phyloP scores from a whole-genome alignment of 225 moss, liverwort and hornwort species.

The Bryum argenteum region DNA sequence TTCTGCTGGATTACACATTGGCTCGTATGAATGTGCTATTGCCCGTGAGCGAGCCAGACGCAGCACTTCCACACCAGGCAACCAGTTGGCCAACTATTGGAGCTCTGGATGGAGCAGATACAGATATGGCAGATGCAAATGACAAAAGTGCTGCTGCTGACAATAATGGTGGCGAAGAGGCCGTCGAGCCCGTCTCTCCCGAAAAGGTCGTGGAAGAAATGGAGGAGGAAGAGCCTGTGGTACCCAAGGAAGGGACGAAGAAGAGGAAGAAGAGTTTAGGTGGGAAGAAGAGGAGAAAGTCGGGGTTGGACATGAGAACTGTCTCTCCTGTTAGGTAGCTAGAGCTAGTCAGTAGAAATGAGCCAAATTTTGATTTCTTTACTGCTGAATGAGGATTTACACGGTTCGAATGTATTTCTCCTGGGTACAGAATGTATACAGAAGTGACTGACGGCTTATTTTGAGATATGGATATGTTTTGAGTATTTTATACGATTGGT shows the following conservation, averaged over 20 bases:
- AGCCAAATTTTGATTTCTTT: too few relatives aligned
- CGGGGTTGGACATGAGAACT: slow-evolving; percentile 27
- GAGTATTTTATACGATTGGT: too few relatives aligned
- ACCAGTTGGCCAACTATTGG: slow-evolving; percentile 55
- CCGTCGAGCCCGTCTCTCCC: slow-evolving; percentile 32
- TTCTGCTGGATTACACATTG: slow-evolving; percentile 78
- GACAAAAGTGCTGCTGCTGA: background rate
- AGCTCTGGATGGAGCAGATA: slow-evolving; percentile 18
- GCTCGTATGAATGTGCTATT: slow-evolving; percentile 66
- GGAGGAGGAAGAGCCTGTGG: slow-evolving; percentile 23
- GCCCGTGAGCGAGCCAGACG: slow-evolving; percentile 39
- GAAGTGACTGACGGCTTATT: too few relatives aligned
- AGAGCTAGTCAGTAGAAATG: too few relatives aligned
- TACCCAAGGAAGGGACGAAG: slow-evolving; percentile 18
- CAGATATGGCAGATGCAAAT: slow-evolving; percentile 14
- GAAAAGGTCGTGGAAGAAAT: slow-evolving; percentile 32
- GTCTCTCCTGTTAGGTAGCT: background rate
- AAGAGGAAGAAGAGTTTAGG: slow-evolving; percentile 40
- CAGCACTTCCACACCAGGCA: slow-evolving; percentile 22
- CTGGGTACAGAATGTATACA: too few relatives aligned
- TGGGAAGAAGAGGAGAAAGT: slow-evolving; percentile 35
- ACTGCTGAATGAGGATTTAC: too few relatives aligned
- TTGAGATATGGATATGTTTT: too few relatives aligned
- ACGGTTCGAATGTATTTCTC: too few relatives aligned
- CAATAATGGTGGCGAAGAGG: slow-evolving; percentile 12